These are phyloP conservation scores for Kodamaea sagamina DNA, from an alignment of 805 yeast species.

Conservation along the genomic window DNA sequence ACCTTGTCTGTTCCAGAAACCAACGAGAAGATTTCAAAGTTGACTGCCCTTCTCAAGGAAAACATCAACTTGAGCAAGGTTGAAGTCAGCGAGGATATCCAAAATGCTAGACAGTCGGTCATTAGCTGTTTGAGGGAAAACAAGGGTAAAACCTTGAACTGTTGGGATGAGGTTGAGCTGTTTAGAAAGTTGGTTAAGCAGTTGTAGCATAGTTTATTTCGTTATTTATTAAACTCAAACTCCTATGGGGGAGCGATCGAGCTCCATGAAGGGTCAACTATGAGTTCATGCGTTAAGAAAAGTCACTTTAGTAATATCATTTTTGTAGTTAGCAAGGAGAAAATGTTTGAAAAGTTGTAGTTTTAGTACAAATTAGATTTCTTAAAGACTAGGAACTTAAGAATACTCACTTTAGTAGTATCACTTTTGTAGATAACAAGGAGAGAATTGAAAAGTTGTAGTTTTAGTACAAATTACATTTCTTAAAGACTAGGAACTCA, in stretches of 20 bases:
- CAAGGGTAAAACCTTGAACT: constrained; percentile 66
- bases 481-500: no score
- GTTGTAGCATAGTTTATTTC: constrained; percentile 26
- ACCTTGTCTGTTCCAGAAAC: constrained; percentile 30
- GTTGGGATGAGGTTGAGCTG: constrained; percentile 77
- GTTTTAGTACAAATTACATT: no score
- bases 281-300: no score
- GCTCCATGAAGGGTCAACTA: no score
- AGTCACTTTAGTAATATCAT: no score
- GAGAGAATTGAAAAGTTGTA: no score
- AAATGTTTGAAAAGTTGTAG: no score
- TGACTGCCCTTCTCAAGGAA: constrained; percentile 37
- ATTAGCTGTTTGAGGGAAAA: constrained; percentile 62
- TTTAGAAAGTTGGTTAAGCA: constrained; percentile 62
- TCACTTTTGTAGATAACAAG: no score
- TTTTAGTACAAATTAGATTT: no score
- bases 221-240: constrained; percentile 3
- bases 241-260: not conserved
- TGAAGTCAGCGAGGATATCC: constrained; percentile 40
- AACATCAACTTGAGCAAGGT: constrained; percentile 36
- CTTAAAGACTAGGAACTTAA: no score
- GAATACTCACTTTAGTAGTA: no score
- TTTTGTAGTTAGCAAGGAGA: no score
- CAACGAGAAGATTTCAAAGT: constrained; percentile 44
- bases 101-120: constrained; percentile 51